phyloP scores from a whole-genome alignment of 176 grass and related monocot species.

The Triticum aestivum region DNA sequence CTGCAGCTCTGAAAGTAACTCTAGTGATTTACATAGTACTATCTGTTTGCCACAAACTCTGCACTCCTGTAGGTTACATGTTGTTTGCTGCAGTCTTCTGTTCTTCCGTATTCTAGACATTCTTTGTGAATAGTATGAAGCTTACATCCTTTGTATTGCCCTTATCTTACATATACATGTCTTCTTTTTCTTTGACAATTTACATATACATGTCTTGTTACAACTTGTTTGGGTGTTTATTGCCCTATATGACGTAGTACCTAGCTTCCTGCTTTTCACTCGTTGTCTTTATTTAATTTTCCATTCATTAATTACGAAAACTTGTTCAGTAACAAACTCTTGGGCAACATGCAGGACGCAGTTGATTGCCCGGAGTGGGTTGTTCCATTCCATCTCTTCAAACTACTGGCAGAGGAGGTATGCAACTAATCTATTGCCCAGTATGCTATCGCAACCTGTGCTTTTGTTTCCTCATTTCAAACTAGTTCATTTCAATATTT shows the following conservation, averaged over 20 bases:
- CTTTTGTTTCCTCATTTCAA: neutral
- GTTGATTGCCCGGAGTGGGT: constrained; percentile 99
- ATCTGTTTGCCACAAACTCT: neutral
- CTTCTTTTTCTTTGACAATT: too few species aligned
- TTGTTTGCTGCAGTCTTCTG: neutral
- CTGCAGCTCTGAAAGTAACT: constrained; percentile 1
- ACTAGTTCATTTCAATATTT: constrained; percentile 9
- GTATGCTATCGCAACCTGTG: neutral
- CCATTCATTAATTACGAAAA: neutral
- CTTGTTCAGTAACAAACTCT: neutral
- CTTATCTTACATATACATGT: neutral
- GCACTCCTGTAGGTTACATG: neutral
- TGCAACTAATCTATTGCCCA: neutral
- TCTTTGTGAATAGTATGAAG: neutral
- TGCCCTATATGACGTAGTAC: neutral
- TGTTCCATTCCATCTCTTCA: constrained; percentile 93
- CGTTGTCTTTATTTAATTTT: neutral
- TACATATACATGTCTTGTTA: neutral
- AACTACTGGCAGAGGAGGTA: constrained; percentile 93
- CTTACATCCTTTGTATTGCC: neutral
- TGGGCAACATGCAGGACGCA: constrained; percentile 61
- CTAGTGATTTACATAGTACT: neutral
- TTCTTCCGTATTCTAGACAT: neutral
- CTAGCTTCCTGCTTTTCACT: neutral
- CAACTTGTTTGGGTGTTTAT: neutral